Evolutionary conservation across 2,329 filamentous ascomycete species (phyloP), one percentile per base, ranked within the genome.

Genomic region (Aspergillus transmontanensis): DNA sequence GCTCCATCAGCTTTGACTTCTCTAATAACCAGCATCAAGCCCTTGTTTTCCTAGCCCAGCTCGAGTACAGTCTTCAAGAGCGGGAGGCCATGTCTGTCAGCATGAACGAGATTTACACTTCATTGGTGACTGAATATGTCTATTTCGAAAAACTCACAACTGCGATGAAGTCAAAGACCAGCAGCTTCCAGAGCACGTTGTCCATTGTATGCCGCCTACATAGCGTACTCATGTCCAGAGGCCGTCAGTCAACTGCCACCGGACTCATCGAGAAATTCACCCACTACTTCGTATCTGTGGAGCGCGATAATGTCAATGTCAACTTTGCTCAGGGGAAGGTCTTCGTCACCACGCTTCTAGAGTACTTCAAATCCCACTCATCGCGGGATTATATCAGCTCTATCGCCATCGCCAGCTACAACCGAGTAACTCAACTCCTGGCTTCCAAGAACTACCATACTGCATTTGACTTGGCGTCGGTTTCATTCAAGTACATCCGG

Each of bases 21-120:
- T 69, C 74, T 0, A 66, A 71, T 0, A 69, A 71, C 46, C 69
- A 71, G 39, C 16, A 6, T 16, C 72, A 75, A 32, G 75, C 70
- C 53, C 72, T 80, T 14, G 76, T 80, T 11, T 84, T 83, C 74
- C 69, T 84, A 12, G 81, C 81, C 14, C 79, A 82, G 57, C 69
- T 83, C 6, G 79, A 83, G 68, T 79, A 82, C 63, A 76, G 70
- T 54, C 71, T 80, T 14, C 43, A 46, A 12, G 43, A 46, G 19
- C 72, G 70, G 19, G 59, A 60, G n/a, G 34, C 64, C 36, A 41
- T 63, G 12, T 72, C 70, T 4, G 62, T 72, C 57, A 78, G 77
- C 1, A 63, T 82, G 26, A 79, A 77, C 28, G 80, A 82, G 56
- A 78, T 80, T 53, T 76, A 82, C 62, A 76, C 81, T 2, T 73